Percentiles rank a stretch among this genome's conserved stretches.
phyloP scores from a whole-genome alignment of 495 filamentous ascomycete species.

The Tirmania nivea region DNA sequence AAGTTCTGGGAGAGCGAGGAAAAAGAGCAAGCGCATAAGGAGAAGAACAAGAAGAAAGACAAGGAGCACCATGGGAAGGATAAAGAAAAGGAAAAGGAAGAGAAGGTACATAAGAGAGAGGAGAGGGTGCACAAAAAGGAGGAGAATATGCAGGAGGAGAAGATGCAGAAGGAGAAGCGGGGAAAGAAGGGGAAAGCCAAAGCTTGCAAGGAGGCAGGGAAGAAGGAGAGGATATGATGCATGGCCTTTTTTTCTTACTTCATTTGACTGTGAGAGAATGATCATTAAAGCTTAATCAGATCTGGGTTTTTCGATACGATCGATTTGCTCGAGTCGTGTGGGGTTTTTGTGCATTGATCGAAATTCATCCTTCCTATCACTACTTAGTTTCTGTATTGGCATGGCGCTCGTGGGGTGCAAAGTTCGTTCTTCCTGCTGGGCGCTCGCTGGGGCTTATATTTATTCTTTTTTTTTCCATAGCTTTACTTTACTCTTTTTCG shows the following conservation, averaged over 20 bases:
- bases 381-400: not conserved
- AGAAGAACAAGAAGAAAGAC: not conserved
- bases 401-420: not conserved
- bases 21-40: constrained; percentile 15
- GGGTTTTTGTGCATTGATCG: no score
- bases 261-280: not conserved
- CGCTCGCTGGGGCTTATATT: not conserved
- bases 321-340: no score
- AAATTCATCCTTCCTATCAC: not conserved
- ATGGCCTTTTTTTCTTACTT: not conserved
- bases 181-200: not conserved
- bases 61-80: not conserved
- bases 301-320: no score
- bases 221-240: not conserved
- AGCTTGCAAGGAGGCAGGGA: not conserved
- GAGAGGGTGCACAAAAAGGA: not conserved
- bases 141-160: not conserved
- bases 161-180: not conserved
- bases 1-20: constrained; percentile 18
- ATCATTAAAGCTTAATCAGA: no score
- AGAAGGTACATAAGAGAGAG: not conserved
- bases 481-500: not conserved
- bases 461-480: not conserved
- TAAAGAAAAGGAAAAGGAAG: not conserved
- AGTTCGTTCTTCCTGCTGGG: not conserved